Evolutionary conservation across 352 stramenopile species (phyloP).

Genomic region (Pythium scleroteichum): DNA sequence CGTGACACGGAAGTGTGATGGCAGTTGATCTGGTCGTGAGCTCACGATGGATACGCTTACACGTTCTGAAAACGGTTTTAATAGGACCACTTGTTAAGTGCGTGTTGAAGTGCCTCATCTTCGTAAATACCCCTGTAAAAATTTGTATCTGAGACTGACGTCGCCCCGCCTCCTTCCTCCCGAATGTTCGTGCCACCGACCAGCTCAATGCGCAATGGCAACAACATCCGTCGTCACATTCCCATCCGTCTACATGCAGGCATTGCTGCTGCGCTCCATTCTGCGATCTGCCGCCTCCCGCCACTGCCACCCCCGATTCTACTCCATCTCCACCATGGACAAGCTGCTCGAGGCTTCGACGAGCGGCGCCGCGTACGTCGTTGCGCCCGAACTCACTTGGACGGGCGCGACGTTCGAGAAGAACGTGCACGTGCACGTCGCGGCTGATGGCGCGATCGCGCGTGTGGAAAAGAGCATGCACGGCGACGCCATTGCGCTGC

Average conservation of each 20-base stretch:
- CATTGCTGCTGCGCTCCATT: slow-evolving; percentile 3
- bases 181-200: slow-evolving; percentile 19
- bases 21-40: neutral
- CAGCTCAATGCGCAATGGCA: neutral
- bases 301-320: neutral
- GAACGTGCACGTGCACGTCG: slow-evolving; percentile 54
- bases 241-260: neutral
- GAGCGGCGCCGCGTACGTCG: slow-evolving; percentile 40
- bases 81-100: slow-evolving; percentile 6
- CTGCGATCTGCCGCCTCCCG: neutral
- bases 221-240: slow-evolving; percentile 21
- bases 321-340: slow-evolving; percentile 23
- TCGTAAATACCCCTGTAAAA: slow-evolving; percentile 20
- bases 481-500: slow-evolving; percentile 28
- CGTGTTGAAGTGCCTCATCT: slow-evolving; percentile 21
- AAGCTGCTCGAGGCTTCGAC: slow-evolving; percentile 17
- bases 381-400: slow-evolving; percentile 71
- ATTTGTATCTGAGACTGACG: slow-evolving; percentile 16
- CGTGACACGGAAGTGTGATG: neutral
- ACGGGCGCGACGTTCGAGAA: slow-evolving; percentile 55
- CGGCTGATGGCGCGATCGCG: slow-evolving; percentile 45
- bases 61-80: slow-evolving; percentile 14
- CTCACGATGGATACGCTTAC: slow-evolving; percentile 21
- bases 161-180: slow-evolving; percentile 12
- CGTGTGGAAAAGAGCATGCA: slow-evolving; percentile 28